Base-by-base conservation (phyloP, 208 protist species). In the Leishmania guyanensis region DNA sequence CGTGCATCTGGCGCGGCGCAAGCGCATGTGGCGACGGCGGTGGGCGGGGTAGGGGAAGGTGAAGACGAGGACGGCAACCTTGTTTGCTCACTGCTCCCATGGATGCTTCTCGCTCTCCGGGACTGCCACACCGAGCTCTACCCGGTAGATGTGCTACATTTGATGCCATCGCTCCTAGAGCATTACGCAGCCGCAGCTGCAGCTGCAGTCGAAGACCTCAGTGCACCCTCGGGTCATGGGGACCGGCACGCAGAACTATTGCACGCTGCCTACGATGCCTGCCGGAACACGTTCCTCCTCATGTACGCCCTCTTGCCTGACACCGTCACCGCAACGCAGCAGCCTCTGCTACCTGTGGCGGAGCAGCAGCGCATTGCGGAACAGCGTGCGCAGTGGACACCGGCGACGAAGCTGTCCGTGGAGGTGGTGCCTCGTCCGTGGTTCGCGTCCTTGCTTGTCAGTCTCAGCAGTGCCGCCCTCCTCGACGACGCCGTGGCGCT, bases 181-280 rank as follows among this genome's bases (percentile, higher is more conserved):
- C 78, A 75, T 56, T 87, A 94, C 79, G 69, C 80, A 26, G 20
- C 26, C 66, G 50, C 62, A 16, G 29, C 62, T 14, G 3, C 56
- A 33, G 29, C 62, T 29, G 2, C 56, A 33, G 82, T 62, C 48
- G 73, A 50, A 14, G 29, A 68, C 10, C 26, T 14, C 0, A 26
- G 36, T 6, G 69, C 79, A 17, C 71, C 46, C 2, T 9, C 29
- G 17, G 43, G 0, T 70, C 33, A 20, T 16, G 22, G 26, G 60
- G 51, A 48, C 33, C 20, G 14, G 58, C 62, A 53, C n/a, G 60
- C 26, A 14, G 62, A 60, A 43, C 81, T 95, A 51, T 76, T 94
- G 56, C 90, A 93, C 84, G 79, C 73, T n/a, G 84, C 87, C 16
- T 95, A 95, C 79, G 93, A 97, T 60, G 85, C 84, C 5, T 97